Base-by-base conservation (phyloP, 1,284 basidiomycete genomes). In the Phaffia rhodozyma region DNA sequence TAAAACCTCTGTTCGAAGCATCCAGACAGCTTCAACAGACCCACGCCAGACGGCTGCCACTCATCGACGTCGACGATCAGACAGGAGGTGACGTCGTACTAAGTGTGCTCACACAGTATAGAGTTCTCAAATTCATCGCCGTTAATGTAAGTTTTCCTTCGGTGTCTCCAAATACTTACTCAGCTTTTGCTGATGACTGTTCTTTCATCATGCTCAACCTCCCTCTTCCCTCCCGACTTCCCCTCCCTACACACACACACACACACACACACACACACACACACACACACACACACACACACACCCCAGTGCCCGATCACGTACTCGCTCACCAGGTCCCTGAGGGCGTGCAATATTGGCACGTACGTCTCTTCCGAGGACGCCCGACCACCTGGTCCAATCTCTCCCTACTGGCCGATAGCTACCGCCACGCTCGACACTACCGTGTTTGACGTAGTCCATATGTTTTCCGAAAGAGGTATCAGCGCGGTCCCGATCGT, bases 401-500 rank as follows among this genome's bases (percentile, higher is more conserved):
- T 73, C 60, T 85, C 85, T 66, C 89, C 86, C 0, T 93, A 85
- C 75, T 82, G 87, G 73, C 94, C 94, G 0, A 86, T 98, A 61
- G 89, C 91, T 1, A 96, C 92, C 0, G 96, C 96, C 1, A 94
- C 86, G 13, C 79, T 97, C 69, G 79, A 86, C 67, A 97, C 94
- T 1, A 87, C 90, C 23, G 96, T 99, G 0, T 97, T 97, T 71
- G 92, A 97, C 72, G 90, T 98, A 58, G 96, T 98, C 0, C 96
- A 98, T 74, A 92, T 97, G 87, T 98, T 98, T 74, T 96, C 91
- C 0, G 90, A 94, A 74, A 82, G 86, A 47, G 88, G 91, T 20
- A 97, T 99, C 69, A 94, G 91, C 27, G 93, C 94, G 2, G 94
- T 99, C 13, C 96, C 96, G 3, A 97, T 99, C 71, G 81, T 98